These are phyloP conservation scores for Saprolegnia parasitica DNA, from an alignment of 352 stramenopile genomes.

Conservation along the genomic window DNA sequence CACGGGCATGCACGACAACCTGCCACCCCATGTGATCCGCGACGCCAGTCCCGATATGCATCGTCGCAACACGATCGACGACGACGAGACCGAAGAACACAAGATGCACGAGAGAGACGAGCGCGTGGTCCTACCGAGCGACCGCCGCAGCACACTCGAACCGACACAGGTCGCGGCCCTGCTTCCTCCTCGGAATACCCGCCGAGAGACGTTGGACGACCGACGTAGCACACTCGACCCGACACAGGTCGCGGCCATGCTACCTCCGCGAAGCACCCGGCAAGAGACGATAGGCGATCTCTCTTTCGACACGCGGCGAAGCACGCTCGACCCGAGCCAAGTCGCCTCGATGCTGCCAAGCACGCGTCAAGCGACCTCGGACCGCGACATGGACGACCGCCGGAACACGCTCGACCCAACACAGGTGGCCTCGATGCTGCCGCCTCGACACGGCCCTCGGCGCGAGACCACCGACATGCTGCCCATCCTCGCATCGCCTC, in stretches of 20 bases:
- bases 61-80: too few relatives aligned
- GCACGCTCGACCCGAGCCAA: conserved; percentile 12
- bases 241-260: background rate
- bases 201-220: background rate
- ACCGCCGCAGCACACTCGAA: background rate
- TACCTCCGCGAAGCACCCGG: background rate
- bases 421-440: background rate
- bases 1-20: background rate
- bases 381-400: background rate
- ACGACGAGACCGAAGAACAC: too few relatives aligned
- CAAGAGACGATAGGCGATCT: too few relatives aligned
- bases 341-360: background rate
- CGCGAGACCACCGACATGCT: background rate
- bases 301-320: background rate
- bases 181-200: background rate
- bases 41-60: background rate
- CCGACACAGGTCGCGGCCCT: background rate
- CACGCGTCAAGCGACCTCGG: background rate
- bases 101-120: too few relatives aligned
- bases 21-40: background rate
- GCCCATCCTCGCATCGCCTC: background rate
- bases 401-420: background rate
- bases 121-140: background rate
- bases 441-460: too few relatives aligned
- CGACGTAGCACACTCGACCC: conserved; percentile 11